Evolutionary conservation across 2,329 filamentous ascomycete genomes (phyloP), one percentile per base, ranked within the genome.

Genomic region (Clonostachys solani): DNA sequence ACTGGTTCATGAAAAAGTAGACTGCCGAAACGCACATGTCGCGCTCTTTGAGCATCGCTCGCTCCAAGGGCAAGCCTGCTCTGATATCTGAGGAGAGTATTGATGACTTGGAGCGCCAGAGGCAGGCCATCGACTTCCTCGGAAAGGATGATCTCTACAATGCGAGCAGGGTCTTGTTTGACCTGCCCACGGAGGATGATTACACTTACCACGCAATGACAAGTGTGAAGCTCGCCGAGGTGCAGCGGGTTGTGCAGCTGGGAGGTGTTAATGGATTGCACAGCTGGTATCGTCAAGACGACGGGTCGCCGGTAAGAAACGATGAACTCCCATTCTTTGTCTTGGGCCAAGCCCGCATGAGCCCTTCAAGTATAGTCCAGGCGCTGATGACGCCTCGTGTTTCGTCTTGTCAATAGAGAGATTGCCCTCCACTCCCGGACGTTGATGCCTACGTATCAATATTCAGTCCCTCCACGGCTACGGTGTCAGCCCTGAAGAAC

Each of bases 381-480:
- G 23, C 19, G 42, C 13, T 42, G 36, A 40, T 47, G 34, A 42
- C 29, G 45, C 50, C 55, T 10, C n/a, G 12, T 38, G 15, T 38
- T 38, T 38, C 17, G 15, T 7, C 17, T 38, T 38, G 15, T 38
- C 35, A 45, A 17, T 53, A 71, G 61, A 66, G 65, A 57, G 63
- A 67, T 2, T 67, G 77, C 7, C 83, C 82, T 7, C 68, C 77
- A 2, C 65, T 64, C 41, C 54, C 73, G 46, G 87, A 90, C 56
- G 76, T 86, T 48, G 72, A 77, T 40, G 79, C 85, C 16, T 90
- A 91, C 68, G 76, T 80, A 36, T 70, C 77, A 43, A 73, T 91
- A 57, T 90, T 89, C 70, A 71, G 70, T 33, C 75, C 85, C 2
- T 67, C 73, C 2, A 82, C 81, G 5, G 71, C 73, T 12, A 84